Evolutionary conservation across 805 yeast species (phyloP).

Genomic region (Schwanniomyces polymorphus): DNA sequence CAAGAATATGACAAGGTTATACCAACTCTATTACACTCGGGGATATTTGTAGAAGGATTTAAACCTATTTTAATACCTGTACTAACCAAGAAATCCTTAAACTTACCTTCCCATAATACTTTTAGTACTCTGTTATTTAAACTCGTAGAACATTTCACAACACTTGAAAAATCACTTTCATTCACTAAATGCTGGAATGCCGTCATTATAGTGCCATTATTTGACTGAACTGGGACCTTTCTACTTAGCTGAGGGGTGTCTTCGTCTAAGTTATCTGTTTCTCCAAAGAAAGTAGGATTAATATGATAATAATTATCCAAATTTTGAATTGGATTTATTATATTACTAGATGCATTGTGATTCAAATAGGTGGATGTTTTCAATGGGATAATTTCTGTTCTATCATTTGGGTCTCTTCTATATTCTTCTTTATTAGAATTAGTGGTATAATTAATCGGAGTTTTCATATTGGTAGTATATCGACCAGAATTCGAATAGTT

Average conservation of each 20-base stretch:
- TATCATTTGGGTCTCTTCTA: neutral
- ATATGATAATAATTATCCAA: constrained; percentile 24
- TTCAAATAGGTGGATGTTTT: neutral
- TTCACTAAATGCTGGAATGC: constrained; percentile 52
- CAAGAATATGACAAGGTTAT: constrained; percentile 63
- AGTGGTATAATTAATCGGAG: neutral
- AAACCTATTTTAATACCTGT: constrained; percentile 63
- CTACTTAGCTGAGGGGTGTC: neutral
- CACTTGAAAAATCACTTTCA: constrained; percentile 62
- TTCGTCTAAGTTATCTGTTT: constrained; percentile 7
- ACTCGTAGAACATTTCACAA: constrained; percentile 72
- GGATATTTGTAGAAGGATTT: constrained; percentile 36
- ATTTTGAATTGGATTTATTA: constrained; percentile 25
- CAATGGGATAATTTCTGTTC: neutral
- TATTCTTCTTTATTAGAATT: constrained; percentile 1
- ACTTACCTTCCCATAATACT: constrained; percentile 85
- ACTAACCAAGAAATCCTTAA: constrained; percentile 73
- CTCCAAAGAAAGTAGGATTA: constrained; percentile 21
- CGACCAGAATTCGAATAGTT: constrained; percentile 33
- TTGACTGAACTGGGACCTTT: neutral
- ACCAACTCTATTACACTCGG: constrained; percentile 55
- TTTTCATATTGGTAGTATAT: neutral
- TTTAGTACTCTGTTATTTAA: constrained; percentile 60
- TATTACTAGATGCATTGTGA: constrained; percentile 1
- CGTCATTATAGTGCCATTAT: constrained; percentile 42